Percentiles rank a stretch among this genome's conserved stretches.
These are phyloP conservation scores for Mycena galericulata DNA, from an alignment of 768 basidiomycete species.

Conservation along the genomic window DNA sequence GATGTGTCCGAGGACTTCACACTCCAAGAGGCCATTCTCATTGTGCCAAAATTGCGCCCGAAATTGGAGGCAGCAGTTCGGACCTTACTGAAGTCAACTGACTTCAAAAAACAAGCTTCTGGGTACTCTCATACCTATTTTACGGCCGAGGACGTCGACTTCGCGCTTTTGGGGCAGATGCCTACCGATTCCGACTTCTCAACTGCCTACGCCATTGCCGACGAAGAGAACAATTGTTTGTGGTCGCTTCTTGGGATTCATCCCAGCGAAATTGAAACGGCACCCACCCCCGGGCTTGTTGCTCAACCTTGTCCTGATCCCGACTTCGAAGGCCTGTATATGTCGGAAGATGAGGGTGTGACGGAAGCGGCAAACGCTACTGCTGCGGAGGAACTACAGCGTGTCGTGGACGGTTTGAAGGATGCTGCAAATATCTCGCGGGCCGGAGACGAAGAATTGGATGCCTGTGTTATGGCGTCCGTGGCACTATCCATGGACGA, in stretches of 20 bases:
- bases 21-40: slow-evolving; percentile 5
- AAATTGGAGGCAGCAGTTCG: slow-evolving; percentile 1
- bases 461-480: slow-evolving; percentile 4
- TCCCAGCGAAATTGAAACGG: not conserved
- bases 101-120: slow-evolving; percentile 16
- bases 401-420: not conserved
- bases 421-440: not conserved
- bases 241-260: slow-evolving; percentile 19
- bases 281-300: not conserved
- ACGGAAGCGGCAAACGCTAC: not conserved
- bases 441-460: not conserved
- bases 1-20: not conserved
- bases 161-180: not conserved
- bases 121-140: slow-evolving; percentile 19
- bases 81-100: not conserved
- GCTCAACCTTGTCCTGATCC: not conserved
- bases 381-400: not conserved
- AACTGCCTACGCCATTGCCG: not conserved
- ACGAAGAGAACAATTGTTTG: slow-evolving; percentile 8
- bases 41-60: slow-evolving; percentile 1
- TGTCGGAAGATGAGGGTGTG: not conserved
- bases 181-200: slow-evolving; percentile 15
- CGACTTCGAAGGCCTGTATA: not conserved
- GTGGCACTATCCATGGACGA: slow-evolving; percentile 19
- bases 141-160: slow-evolving; percentile 6